Evolutionary conservation across 768 basidiomycete genomes (phyloP), one percentile per base, ranked within the genome.

Genomic region (Leucosporidium scottii): DNA sequence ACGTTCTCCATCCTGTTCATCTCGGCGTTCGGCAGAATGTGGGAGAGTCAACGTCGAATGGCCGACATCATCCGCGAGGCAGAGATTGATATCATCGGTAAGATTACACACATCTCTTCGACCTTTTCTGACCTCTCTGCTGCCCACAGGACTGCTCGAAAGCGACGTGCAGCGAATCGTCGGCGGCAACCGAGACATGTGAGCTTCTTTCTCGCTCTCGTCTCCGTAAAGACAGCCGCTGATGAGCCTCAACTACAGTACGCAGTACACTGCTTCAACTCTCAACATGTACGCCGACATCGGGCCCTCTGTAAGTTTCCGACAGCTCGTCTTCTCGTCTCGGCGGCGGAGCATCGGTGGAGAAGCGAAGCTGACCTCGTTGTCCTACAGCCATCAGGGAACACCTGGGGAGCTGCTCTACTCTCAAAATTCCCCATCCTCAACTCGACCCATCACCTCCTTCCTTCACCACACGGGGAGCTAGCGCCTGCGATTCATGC

Each of bases 131-230:
- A 28, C 23, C n/a, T 12, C 0, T 4, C 10, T 27, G 21, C 12
- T 30, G 8, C 50, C 0, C 6, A 10, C 57, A 70, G 69, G 65
- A 0, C 76, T 94, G 62, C 77, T 94, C 65, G 91, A 94, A 78
- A 91, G 90, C 1, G 91, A 94, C 78, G 77, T 90, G 34, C 78
- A 89, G 82, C 83, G 87, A 5, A 81, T 84, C 47, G 85, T 87
- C 18, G 93, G 88, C 73, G 92, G 92, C 3, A 89, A 90, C 74
- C 85, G 91, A 44, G 92, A 93, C 77, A 74, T 93, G 87, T 89
- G 74, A 76, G 82, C 21, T 3, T 78, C 21, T 17, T 17, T 17
- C 25, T 7, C 63, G 80, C 75, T 8, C 28, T 27, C 36, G 6
- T 27, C 59, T 20, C 10, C 28, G 31, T n/a, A 39, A 23, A 12